Evolutionary conservation across 169 alveolate species (phyloP).

Genomic region (Eimeria acervulina): DNA sequence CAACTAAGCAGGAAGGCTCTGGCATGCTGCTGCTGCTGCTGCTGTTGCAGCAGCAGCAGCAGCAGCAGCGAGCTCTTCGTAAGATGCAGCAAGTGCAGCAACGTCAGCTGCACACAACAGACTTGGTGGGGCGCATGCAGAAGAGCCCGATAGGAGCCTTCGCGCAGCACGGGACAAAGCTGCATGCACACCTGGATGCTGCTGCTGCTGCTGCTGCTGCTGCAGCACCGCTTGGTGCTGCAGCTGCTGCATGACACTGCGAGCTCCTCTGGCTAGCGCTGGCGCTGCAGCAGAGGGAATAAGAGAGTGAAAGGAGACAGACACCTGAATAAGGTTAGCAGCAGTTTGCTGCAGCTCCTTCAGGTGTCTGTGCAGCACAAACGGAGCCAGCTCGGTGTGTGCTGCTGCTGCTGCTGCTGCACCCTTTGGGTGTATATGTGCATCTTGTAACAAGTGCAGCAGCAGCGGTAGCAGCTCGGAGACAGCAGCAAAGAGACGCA

Average conservation of each 20-base stretch:
- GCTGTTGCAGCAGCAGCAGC: conserved; percentile 54
- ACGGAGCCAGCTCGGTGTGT: background rate
- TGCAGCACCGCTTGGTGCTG: conserved; percentile 29
- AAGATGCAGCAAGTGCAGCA: conserved; percentile 30
- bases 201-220: conserved; percentile 59
- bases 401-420: background rate
- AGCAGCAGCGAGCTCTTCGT: conserved; percentile 16
- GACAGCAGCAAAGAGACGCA: conserved; percentile 39
- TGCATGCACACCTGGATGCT: background rate
- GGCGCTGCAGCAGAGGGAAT: conserved; percentile 32
- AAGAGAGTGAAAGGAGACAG: background rate
- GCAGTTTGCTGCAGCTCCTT: conserved; percentile 48
- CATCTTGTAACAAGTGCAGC: conserved; percentile 32
- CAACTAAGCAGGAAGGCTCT: background rate
- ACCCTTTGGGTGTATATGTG: background rate
- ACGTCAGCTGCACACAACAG: conserved; percentile 51
- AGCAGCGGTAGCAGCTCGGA: conserved; percentile 39
- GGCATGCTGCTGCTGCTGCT: background rate
- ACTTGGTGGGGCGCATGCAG: background rate
- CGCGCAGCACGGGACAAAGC: conserved; percentile 23
- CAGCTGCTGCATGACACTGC: conserved; percentile 33
- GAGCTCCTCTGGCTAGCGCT: background rate
- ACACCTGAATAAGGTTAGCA: background rate
- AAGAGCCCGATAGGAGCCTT: background rate
- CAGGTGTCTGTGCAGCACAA: conserved; percentile 38